phyloP scores from a whole-genome alignment of 176 grass and related monocot genomes.

The Elymus sibiricus region DNA sequence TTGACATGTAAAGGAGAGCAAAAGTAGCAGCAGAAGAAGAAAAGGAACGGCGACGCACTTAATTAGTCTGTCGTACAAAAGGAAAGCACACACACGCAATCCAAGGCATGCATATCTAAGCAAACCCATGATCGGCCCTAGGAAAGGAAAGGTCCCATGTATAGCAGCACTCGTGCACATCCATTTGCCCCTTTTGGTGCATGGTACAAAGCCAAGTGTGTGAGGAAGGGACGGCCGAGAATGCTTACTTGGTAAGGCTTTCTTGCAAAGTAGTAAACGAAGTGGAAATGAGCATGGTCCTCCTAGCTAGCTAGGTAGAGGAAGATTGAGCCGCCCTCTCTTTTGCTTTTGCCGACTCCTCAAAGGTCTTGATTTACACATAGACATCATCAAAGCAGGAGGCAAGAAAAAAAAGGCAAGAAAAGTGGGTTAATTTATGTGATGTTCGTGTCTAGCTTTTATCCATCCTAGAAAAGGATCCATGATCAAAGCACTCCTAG shows the following conservation, averaged over 20 bases:
- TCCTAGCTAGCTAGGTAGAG: conserved; percentile 4
- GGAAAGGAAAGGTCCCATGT: neutral
- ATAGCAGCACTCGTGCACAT: conserved; percentile 15
- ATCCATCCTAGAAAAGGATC: conserved; percentile 6
- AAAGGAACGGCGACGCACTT: neutral
- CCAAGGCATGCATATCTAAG: neutral
- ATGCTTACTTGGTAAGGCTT: neutral
- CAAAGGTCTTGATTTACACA: conserved; percentile 49
- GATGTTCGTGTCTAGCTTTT: conserved; percentile 38
- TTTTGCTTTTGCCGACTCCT: conserved; percentile 54
- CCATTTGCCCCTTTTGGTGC: conserved; percentile 6
- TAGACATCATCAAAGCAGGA: conserved; percentile 41
- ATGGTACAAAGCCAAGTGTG: conserved; percentile 18
- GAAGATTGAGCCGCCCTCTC: conserved; percentile 11
- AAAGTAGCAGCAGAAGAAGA: neutral
- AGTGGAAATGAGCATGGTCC: conserved; percentile 26
- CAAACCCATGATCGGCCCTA: conserved; percentile 12
- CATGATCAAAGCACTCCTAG: neutral
- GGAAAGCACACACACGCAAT: neutral
- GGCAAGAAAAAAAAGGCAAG: conserved; percentile 4
- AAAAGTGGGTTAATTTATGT: conserved; percentile 26
- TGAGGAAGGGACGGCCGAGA: conserved; percentile 20
- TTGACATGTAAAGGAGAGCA: neutral
- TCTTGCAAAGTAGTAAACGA: conserved; percentile 36
- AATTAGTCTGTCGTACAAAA: conserved; percentile 5